Conservation (phyloP, 768 basidiomycete genomes). For the Boletus rubroflammeus region DNA sequence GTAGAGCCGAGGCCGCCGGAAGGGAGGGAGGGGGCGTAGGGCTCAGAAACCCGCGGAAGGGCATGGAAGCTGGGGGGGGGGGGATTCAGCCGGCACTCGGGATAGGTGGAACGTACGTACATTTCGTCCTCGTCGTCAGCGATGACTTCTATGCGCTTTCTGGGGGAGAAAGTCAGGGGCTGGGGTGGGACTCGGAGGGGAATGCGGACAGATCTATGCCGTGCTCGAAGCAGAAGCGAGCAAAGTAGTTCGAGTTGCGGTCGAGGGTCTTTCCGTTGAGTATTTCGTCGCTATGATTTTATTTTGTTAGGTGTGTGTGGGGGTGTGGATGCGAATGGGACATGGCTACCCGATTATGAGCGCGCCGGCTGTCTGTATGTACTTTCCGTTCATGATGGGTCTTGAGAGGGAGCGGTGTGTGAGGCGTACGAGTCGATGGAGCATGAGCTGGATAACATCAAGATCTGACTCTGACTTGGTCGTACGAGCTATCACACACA, state of each 20-base stretch:
- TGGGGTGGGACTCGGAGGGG: neutral
- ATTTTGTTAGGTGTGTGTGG: neutral
- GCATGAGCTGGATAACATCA: too few species aligned
- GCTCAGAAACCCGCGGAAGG: too few species aligned
- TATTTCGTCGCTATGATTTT: slow-evolving; percentile 72
- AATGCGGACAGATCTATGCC: slow-evolving; percentile 68
- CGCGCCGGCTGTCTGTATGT: slow-evolving; percentile 71
- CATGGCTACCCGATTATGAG: slow-evolving; percentile 84
- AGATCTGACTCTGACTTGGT: too few species aligned
- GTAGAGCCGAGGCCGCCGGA: slow-evolving; percentile 90
- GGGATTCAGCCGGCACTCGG: neutral
- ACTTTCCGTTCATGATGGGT: neutral
- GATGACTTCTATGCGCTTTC: slow-evolving; percentile 88
- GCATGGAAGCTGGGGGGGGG: too few species aligned
- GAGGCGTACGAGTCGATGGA: neutral
- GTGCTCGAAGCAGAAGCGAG: slow-evolving; percentile 84
- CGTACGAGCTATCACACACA: too few species aligned
- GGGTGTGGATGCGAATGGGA: too few species aligned
- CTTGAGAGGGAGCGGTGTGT: neutral
- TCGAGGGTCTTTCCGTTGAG: slow-evolving; percentile 89
- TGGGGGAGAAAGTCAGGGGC: slow-evolving; percentile 25
- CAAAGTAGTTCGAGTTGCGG: slow-evolving; percentile 81
- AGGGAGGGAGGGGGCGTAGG: too few species aligned
- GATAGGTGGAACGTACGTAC: slow-evolving; percentile 34
- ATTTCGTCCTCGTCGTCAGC: slow-evolving; percentile 90